A percentile compares a stretch with the other conserved stretches of the same genome.
These are phyloP conservation scores for Aureobasidium subglaciale DNA, from an alignment of 2,329 filamentous ascomycete species.

Conservation along the genomic window DNA sequence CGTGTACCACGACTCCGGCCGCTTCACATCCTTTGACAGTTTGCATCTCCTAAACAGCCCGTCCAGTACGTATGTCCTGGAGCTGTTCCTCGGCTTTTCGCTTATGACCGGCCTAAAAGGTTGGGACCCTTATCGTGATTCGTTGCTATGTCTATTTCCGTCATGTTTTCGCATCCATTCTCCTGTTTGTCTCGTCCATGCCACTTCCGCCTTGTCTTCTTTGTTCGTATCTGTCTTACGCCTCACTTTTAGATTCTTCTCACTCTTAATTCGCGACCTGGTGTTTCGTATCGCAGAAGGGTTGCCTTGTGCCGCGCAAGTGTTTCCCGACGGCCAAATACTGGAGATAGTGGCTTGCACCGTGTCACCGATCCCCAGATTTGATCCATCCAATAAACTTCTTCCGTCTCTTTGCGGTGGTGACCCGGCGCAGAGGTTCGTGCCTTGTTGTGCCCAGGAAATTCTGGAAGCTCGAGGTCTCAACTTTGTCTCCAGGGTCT, in stretches of 20 bases:
- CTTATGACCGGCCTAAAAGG: slow-evolving; percentile 13
- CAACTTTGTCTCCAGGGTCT: slow-evolving; percentile 6
- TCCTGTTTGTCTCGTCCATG: not conserved
- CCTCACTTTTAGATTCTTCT: not conserved
- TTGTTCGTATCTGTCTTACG: not conserved
- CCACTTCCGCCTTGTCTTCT: not conserved
- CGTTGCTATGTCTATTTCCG: slow-evolving; percentile 8
- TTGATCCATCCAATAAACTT: slow-evolving; percentile 15
- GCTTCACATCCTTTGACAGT: not conserved
- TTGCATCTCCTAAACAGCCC: slow-evolving; percentile 12
- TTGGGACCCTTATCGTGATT: slow-evolving; percentile 7
- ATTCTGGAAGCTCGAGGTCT: slow-evolving; percentile 6
- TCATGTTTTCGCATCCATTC: not conserved
- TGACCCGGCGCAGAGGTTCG: slow-evolving; percentile 9
- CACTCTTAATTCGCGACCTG: not conserved
- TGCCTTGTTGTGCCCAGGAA: slow-evolving; percentile 3
- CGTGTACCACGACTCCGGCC: not conserved
- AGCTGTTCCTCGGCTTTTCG: slow-evolving; percentile 11
- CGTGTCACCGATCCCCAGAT: slow-evolving; percentile 13
- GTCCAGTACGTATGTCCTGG: slow-evolving; percentile 1
- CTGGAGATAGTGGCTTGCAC: slow-evolving; percentile 13
- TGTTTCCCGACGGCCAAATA: not conserved
- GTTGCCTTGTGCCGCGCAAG: not conserved
- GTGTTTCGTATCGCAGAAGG: not conserved
- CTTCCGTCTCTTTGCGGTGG: not conserved